Evolutionary conservation across 805 yeast species (phyloP).

Genomic region (Metschnikowia arizonensis): DNA sequence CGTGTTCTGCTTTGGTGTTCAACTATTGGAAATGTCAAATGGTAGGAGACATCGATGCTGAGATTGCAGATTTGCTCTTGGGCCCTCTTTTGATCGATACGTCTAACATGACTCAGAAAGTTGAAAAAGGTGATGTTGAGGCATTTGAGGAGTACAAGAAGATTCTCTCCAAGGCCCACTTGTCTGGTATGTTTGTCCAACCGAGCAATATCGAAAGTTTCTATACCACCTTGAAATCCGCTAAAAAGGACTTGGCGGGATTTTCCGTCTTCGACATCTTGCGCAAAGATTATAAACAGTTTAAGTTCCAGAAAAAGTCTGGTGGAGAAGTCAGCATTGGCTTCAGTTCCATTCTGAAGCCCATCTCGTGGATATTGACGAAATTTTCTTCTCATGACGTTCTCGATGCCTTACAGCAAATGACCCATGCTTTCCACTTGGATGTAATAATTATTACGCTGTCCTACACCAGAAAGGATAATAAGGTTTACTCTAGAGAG

Average conservation of each 20-base stretch:
- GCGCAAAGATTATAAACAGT: constrained; percentile 81
- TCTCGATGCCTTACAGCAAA: constrained; percentile 19
- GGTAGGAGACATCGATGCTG: constrained; percentile 19
- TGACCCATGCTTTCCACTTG: constrained; percentile 21
- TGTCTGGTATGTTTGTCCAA: constrained; percentile 14
- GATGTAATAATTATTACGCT: constrained; percentile 36
- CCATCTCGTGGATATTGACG: constrained; percentile 50
- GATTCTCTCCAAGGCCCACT: constrained; percentile 11
- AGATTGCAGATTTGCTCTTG: constrained; percentile 45
- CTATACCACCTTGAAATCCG: constrained; percentile 31
- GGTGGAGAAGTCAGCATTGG: constrained; percentile 47
- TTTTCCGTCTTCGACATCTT: constrained; percentile 59
- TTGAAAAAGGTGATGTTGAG: constrained; percentile 53
- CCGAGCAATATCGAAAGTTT: constrained; percentile 3
- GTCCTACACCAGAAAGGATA: constrained; percentile 35
- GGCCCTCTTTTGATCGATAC: constrained; percentile 81
- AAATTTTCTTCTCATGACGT: constrained; percentile 24
- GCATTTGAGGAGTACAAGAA: constrained; percentile 40
- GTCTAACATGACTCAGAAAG: constrained; percentile 57
- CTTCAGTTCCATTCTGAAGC: constrained; percentile 68
- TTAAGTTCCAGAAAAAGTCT: constrained; percentile 32
- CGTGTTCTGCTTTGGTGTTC: constrained; percentile 74
- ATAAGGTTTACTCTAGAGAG: constrained; percentile 32
- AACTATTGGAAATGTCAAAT: constrained; percentile 48
- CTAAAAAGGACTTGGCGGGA: constrained; percentile 65